Conservation (phyloP, 768 basidiomycete species). For the Podaxis carcinomalis region DNA sequence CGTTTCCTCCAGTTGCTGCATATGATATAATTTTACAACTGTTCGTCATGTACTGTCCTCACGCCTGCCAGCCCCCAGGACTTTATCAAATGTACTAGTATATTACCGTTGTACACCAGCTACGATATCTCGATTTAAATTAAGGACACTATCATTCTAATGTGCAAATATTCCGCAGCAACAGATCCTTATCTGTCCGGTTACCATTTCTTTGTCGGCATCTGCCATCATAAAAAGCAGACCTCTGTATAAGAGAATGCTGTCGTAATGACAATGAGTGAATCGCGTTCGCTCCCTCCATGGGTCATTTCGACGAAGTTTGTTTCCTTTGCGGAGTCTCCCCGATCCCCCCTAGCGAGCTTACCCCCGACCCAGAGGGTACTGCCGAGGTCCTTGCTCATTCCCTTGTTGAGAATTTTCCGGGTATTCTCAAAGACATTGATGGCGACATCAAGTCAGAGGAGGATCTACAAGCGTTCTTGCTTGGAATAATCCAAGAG, state of each 20-base stretch:
- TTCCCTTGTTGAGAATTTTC: background rate
- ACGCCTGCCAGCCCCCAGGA: background rate
- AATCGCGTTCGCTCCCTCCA: background rate
- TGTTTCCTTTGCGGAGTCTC: conserved; percentile 11
- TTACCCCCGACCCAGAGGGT: background rate
- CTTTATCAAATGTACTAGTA: background rate
- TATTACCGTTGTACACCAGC: background rate
- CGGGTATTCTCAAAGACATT: background rate
- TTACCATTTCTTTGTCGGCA: too few relatives aligned
- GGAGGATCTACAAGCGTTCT: background rate
- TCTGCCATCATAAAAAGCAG: too few relatives aligned
- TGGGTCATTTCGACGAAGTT: conserved; percentile 11
- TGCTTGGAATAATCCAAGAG: background rate
- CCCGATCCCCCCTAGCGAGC: conserved; percentile 1
- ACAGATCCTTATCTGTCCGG: too few relatives aligned
- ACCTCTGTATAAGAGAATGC: too few relatives aligned
- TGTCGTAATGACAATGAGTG: background rate
- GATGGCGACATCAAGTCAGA: background rate
- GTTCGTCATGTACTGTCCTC: background rate
- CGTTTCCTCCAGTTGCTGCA: background rate
- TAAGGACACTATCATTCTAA: too few relatives aligned
- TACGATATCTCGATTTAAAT: background rate
- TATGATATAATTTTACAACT: background rate
- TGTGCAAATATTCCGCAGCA: too few relatives aligned
- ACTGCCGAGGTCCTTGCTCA: background rate